phyloP scores from a whole-genome alignment of 345 rosid genomes.

The Euphorbia pulcherrima region DNA sequence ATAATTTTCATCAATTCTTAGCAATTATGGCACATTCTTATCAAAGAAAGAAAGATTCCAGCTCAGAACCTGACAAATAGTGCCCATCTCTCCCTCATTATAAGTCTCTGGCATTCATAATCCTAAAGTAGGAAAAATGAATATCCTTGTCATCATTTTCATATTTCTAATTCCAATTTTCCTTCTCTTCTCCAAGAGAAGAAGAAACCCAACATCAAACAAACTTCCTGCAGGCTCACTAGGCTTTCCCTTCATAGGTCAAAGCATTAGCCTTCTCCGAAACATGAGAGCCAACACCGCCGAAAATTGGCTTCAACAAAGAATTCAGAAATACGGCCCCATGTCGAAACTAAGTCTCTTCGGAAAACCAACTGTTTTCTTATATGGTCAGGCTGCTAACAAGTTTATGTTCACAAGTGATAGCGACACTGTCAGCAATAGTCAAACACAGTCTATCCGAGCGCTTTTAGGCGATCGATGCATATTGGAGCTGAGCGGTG shows the following conservation, averaged over 20 bases:
- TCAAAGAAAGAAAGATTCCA: neutral
- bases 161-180: slow-evolving; percentile 25
- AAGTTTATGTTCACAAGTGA: slow-evolving; percentile 41
- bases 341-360: slow-evolving; percentile 47
- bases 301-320: slow-evolving; percentile 36
- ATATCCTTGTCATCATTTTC: slow-evolving; percentile 15
- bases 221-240: slow-evolving; percentile 53
- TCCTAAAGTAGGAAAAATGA: slow-evolving; percentile 9
- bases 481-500: slow-evolving; percentile 33
- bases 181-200: slow-evolving; percentile 23
- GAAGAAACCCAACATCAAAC: slow-evolving; percentile 12
- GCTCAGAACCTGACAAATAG: neutral
- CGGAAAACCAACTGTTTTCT: slow-evolving; percentile 43
- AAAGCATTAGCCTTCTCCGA: slow-evolving; percentile 40
- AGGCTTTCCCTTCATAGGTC: slow-evolving; percentile 56
- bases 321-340: slow-evolving; percentile 42
- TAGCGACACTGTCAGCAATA: slow-evolving; percentile 23
- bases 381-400: slow-evolving; percentile 46
- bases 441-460: slow-evolving; percentile 30
- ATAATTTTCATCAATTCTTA: neutral
- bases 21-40: neutral
- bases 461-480: slow-evolving; percentile 35
- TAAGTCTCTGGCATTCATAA: neutral
- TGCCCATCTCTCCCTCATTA: neutral
- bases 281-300: slow-evolving; percentile 45